Evolutionary conservation across 306 rosid species (phyloP).

Genomic region (Rubus idaeus): DNA sequence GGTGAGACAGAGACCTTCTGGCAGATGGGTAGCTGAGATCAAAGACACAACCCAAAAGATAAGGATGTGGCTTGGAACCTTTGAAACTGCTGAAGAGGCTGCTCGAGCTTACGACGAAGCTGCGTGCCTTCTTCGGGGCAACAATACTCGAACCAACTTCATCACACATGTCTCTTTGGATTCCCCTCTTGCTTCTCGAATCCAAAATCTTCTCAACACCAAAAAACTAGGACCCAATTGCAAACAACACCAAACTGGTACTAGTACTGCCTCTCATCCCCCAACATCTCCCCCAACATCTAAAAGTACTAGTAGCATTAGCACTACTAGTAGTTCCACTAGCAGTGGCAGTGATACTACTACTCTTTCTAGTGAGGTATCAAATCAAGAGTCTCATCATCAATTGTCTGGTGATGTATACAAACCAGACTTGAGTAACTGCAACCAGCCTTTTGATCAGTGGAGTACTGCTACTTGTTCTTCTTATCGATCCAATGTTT

Average conservation of each 20-base stretch:
- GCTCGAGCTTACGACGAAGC: constrained; percentile 97
- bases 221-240: constrained; percentile 32
- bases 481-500: constrained; percentile 26
- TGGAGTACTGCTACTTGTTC: constrained; percentile 4
- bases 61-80: constrained; percentile 99
- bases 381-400: constrained; percentile 18
- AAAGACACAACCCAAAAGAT: constrained; percentile 88
- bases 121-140: constrained; percentile 91
- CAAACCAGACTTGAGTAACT: constrained; percentile 69
- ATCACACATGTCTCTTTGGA: constrained; percentile 66
- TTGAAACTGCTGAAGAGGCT: constrained; percentile 94
- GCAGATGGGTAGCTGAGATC: constrained; percentile 99
- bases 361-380: constrained; percentile 17
- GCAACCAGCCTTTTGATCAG: constrained; percentile 33
- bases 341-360: constrained; percentile 11
- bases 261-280: neutral
- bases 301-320: neutral
- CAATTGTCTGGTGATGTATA: constrained; percentile 51
- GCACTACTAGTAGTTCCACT: constrained; percentile 7
- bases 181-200: constrained; percentile 85
- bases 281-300: neutral
- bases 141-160: constrained; percentile 88
- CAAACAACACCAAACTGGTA: constrained; percentile 16
- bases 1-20: constrained; percentile 92
- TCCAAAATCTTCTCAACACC: constrained; percentile 61